Evolutionary conservation across 2,329 filamentous ascomycete genomes (phyloP), one percentile per base, ranked within the genome.

Genomic region (Exserohilum rostratum): DNA sequence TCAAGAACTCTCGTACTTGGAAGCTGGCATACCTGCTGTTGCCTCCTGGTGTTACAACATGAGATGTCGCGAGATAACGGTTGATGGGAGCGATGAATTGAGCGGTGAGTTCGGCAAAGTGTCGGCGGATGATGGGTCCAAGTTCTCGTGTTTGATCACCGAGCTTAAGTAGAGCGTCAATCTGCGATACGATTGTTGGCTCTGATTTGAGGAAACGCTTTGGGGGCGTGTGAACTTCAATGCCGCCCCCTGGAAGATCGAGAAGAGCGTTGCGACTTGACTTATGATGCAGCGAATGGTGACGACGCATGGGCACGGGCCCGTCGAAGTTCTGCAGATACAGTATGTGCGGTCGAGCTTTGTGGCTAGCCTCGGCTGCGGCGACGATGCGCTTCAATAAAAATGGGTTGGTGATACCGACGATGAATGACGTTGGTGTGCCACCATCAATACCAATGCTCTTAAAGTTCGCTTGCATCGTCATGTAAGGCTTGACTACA

Each of bases 391-490:
- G 72, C 56, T 77, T 74, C 4, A 77, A 65, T 3, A 78, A 67
- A 52, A 78, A 78, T 2, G 76, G 76, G 42, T 78, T 77, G 5
- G 76, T 78, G 54, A 77, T 74, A 29, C 76, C 76, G 43, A 77
- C 65, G 5, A 77, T 64, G 60, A 77, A 77, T 9, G 71, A 68
- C 12, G 70, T 62, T 1, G 75, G 73, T 10, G 72, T 72, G 2
- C 74, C 74, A 13, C 74, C 73, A 43, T 77, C 74, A 45, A 76
- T 70, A 35, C 74, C 74, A 6, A 74, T 74, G 43, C 67, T 67
- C n/a, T 68, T 65, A 56, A 77, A 77, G 25, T 77, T 75, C 10
- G 75, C 73, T 60, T 78, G 76, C 76, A 78, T 78, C 31, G 75
- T 77, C 65, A 77, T 69, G 57, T 78, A 78, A 10, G 76, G 75